Percentiles rank a stretch among this genome's conserved stretches.
phyloP scores from a whole-genome alignment of 495 filamentous ascomycete species.

The Penicillium manginii region DNA sequence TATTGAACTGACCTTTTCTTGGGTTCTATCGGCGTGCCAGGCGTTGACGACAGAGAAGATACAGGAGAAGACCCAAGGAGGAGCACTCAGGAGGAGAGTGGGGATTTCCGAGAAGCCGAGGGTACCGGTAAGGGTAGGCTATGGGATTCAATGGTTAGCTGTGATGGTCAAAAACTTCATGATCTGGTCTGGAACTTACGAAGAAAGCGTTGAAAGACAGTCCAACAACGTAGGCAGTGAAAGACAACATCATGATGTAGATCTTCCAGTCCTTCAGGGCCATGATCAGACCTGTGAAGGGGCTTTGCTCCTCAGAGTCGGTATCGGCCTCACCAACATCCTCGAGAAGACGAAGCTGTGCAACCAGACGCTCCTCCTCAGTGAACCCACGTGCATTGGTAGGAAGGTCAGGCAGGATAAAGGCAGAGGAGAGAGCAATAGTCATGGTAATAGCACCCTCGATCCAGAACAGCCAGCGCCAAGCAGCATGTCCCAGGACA shows the following conservation, averaged over 20 bases:
- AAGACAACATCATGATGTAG: conserved; percentile 63
- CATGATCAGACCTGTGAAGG: conserved; percentile 68
- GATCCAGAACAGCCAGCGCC: conserved; percentile 71
- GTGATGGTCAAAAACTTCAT: conserved; percentile 12
- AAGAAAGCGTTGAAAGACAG: conserved; percentile 43
- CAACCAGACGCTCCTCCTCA: conserved; percentile 67
- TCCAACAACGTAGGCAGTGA: conserved; percentile 39
- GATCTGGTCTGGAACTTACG: conserved; percentile 23
- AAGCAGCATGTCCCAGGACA: conserved; percentile 50
- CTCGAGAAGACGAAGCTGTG: conserved; percentile 70
- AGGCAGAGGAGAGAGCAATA: conserved; percentile 47
- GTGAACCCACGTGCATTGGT: conserved; percentile 71
- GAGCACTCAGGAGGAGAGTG: conserved; percentile 77
- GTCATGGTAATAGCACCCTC: conserved; percentile 38
- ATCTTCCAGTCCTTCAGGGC: conserved; percentile 72
- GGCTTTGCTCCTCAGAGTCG: conserved; percentile 59
- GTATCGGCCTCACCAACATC: conserved; percentile 78
- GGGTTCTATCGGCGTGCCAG: conserved; percentile 78
- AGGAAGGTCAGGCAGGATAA: conserved; percentile 75
- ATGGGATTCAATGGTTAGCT: conserved; percentile 66
- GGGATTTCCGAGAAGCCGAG: conserved; percentile 66
- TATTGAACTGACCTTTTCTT: conserved; percentile 56
- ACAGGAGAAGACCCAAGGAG: conserved; percentile 73
- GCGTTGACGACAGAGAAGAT: conserved; percentile 72
- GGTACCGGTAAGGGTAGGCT: conserved; percentile 78